A percentile compares a stretch with the other conserved stretches of the same genome.
Evolutionary conservation across 2,329 filamentous ascomycete species (phyloP).

Genomic region (Paraconiothyrium sp.): DNA sequence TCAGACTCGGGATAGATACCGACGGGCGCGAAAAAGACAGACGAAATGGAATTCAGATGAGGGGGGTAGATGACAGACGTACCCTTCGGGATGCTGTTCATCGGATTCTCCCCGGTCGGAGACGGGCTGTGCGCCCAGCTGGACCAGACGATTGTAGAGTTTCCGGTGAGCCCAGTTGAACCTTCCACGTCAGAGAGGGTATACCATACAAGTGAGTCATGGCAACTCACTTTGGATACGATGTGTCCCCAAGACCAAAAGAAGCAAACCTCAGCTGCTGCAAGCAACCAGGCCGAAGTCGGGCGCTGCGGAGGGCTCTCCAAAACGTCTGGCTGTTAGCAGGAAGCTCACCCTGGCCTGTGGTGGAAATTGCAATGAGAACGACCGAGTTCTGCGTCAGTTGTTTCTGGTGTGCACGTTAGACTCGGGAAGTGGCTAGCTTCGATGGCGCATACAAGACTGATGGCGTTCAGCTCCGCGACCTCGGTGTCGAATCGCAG

Average conservation of each 20-base stretch:
- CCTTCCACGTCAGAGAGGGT: constrained; percentile 54
- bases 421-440: constrained; percentile 11
- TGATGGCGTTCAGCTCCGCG: constrained; percentile 78
- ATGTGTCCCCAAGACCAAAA: constrained; percentile 94
- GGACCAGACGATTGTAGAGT: constrained; percentile 81
- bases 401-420: constrained; percentile 48
- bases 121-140: constrained; percentile 82
- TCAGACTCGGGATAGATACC: constrained; percentile 9
- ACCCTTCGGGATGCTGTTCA: constrained; percentile 93
- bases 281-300: constrained; percentile 76
- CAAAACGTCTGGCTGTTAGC: constrained; percentile 84
- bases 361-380: constrained; percentile 88
- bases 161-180: constrained; percentile 95
- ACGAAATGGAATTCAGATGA: not conserved
- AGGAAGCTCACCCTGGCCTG: constrained; percentile 93
- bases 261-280: constrained; percentile 76
- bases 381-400: constrained; percentile 64
- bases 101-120: constrained; percentile 87
- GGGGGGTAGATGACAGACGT: constrained; percentile 42
- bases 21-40: not conserved
- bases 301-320: constrained; percentile 83
- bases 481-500: constrained; percentile 81
- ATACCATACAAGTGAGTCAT: not conserved
- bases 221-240: constrained; percentile 81
- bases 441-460: constrained; percentile 67